These are phyloP conservation scores for Solioccasus polychromus DNA, from an alignment of 768 basidiomycete genomes.

Conservation along the genomic window DNA sequence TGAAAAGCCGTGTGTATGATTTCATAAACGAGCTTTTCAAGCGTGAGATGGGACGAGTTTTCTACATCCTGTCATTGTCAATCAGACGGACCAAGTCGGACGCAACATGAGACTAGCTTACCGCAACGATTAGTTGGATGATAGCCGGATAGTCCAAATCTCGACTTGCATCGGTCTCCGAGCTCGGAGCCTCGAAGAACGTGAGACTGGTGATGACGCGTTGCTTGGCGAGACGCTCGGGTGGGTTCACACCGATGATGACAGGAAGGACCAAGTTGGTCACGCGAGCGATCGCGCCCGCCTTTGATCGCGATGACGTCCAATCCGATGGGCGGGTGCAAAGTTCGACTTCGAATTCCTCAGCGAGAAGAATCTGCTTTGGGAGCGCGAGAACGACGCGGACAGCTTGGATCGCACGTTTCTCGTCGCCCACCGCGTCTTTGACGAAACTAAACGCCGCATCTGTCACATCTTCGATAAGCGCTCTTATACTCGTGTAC, in stretches of 20 bases:
- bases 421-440: constrained; percentile 28
- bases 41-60: constrained; percentile 15
- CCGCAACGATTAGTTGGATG: constrained; percentile 31
- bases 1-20: constrained; percentile 50
- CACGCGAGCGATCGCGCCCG: constrained; percentile 37
- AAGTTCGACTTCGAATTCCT: constrained; percentile 41
- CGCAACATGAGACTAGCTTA: constrained; percentile 1
- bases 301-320: not conserved
- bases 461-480: constrained; percentile 37
- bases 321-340: constrained; percentile 13
- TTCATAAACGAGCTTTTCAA: constrained; percentile 36
- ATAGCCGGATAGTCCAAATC: constrained; percentile 38
- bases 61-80: constrained; percentile 15
- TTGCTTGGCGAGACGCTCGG: constrained; percentile 65
- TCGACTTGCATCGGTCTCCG: constrained; percentile 7
- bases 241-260: constrained; percentile 70
- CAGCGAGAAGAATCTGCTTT: constrained; percentile 52
- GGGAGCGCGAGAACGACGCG: constrained; percentile 43
- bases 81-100: not conserved
- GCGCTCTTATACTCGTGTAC: constrained; percentile 30
- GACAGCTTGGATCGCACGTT: too few relatives aligned
- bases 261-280: constrained; percentile 47
- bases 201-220: constrained; percentile 53
- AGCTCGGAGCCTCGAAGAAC: constrained; percentile 34
- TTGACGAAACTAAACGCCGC: constrained; percentile 40